Evolutionary conservation across 2,329 filamentous ascomycete genomes (phyloP).

Genomic region (Gaeumannomyces tritici): DNA sequence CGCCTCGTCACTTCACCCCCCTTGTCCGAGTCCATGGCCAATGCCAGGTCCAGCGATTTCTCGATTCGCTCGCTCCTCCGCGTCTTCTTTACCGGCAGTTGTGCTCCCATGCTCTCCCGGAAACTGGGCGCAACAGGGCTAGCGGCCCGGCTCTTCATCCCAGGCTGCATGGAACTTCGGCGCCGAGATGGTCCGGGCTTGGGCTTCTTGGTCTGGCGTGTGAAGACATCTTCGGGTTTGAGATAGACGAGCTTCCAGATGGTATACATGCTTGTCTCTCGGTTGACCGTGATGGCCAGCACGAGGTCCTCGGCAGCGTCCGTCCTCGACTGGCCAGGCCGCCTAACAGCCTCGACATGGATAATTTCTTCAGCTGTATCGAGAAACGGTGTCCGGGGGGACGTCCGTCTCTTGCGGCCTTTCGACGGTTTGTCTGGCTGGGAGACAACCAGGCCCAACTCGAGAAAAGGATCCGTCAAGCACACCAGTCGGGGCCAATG

Average conservation of each 20-base stretch:
- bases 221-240: conserved; percentile 51
- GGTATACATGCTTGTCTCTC: conserved; percentile 66
- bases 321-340: conserved; percentile 32
- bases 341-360: conserved; percentile 62
- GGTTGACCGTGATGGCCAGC: conserved; percentile 73
- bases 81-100: conserved; percentile 41
- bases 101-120: conserved; percentile 67
- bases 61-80: conserved; percentile 41
- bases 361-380: conserved; percentile 74
- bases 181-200: conserved; percentile 39
- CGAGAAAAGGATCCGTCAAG: conserved; percentile 75
- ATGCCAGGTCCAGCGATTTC: conserved; percentile 51
- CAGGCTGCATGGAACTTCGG: conserved; percentile 56
- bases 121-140: conserved; percentile 65
- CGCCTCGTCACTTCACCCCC: conserved; percentile 42
- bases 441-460: conserved; percentile 73
- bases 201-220: conserved; percentile 34
- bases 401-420: conserved; percentile 25
- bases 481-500: conserved; percentile 71
- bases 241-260: conserved; percentile 79
- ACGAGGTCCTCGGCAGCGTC: conserved; percentile 43
- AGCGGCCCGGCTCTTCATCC: conserved; percentile 62
- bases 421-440: conserved; percentile 33
- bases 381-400: conserved; percentile 46
- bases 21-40: conserved; percentile 62